A percentile compares a stretch with the other conserved stretches of the same genome.
These are phyloP conservation scores for Cardamine chenopodiifolia DNA, from an alignment of 345 rosid genomes.

Conservation along the genomic window DNA sequence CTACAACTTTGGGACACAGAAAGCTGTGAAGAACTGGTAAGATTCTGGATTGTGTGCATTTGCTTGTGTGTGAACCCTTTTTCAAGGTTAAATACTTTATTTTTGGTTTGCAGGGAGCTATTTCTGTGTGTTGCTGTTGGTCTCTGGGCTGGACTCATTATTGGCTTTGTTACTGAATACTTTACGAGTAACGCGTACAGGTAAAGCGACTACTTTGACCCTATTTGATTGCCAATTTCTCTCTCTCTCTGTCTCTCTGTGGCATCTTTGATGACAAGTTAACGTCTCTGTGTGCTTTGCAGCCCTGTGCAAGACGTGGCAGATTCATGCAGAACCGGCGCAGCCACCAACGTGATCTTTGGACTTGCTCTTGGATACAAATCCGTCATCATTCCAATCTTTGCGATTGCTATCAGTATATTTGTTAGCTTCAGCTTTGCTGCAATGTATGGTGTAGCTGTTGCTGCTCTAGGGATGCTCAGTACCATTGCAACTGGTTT, in stretches of 20 bases:
- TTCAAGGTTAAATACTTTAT: background rate
- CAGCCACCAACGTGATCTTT: slow-evolving; percentile 83
- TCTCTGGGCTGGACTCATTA: slow-evolving; percentile 73
- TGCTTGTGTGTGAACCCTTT: background rate
- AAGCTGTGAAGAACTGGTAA: slow-evolving; percentile 68
- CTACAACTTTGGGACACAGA: slow-evolving; percentile 65
- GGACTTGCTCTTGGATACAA: slow-evolving; percentile 91
- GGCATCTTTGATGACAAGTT: background rate
- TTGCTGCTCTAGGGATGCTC: slow-evolving; percentile 81
- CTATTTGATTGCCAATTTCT: background rate
- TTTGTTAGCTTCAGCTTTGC: slow-evolving; percentile 79
- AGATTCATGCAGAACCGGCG: slow-evolving; percentile 93
- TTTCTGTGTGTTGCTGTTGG: slow-evolving; percentile 70
- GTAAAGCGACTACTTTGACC: slow-evolving; percentile 33
- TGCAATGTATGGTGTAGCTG: slow-evolving; percentile 86
- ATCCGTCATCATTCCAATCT: slow-evolving; percentile 80
- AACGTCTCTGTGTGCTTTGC: slow-evolving; percentile 25
- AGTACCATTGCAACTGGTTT: slow-evolving; percentile 79
- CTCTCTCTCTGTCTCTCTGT: background rate
- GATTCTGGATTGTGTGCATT: background rate
- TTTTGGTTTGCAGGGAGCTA: slow-evolving; percentile 56
- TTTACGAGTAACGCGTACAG: slow-evolving; percentile 77
- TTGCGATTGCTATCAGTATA: slow-evolving; percentile 71
- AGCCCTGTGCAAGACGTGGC: slow-evolving; percentile 99
- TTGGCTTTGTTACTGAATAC: slow-evolving; percentile 70